These are phyloP conservation scores for Penicillium tannophilum DNA, from an alignment of 495 filamentous ascomycete genomes.

Conservation along the genomic window DNA sequence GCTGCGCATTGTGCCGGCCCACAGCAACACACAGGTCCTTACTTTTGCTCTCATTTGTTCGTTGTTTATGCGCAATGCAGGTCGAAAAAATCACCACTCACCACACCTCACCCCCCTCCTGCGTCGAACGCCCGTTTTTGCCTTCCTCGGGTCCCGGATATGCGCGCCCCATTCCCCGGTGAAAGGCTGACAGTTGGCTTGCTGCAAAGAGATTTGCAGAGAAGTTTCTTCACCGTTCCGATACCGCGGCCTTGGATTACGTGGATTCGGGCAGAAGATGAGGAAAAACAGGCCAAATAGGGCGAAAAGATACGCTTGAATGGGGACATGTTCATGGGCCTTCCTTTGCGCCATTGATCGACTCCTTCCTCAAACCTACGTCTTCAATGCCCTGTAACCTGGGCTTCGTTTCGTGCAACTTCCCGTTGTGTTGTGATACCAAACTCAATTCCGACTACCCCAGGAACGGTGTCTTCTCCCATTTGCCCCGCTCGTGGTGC, in stretches of 20 bases:
- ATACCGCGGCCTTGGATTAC: not conserved
- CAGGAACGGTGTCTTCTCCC: constrained; percentile 10
- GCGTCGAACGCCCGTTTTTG: constrained; percentile 11
- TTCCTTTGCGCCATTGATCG: not conserved
- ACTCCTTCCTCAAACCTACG: not conserved
- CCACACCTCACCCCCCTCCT: constrained; percentile 10
- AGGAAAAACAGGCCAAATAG: not conserved
- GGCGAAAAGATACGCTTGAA: not conserved
- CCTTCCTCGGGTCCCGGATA: constrained; percentile 12
- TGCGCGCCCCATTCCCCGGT: constrained; percentile 13
- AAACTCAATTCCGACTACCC: constrained; percentile 7
- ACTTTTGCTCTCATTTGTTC: constrained; percentile 19
- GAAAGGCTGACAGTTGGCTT: constrained; percentile 13
- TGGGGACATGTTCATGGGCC: not conserved
- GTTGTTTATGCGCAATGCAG: constrained; percentile 13
- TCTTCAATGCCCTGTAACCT: constrained; percentile 2
- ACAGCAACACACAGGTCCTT: constrained; percentile 12
- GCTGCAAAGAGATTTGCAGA: not conserved
- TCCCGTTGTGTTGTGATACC: constrained; percentile 16
- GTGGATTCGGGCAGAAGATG: not conserved
- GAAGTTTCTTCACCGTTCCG: constrained; percentile 9
- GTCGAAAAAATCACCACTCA: constrained; percentile 10
- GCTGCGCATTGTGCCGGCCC: constrained; percentile 11
- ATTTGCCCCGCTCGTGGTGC: not conserved
- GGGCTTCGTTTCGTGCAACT: constrained; percentile 12